Percentiles rank a stretch among this genome's conserved stretches.
Conservation (phyloP, 257 asterid genomes). For the Eustoma russellianum region DNA sequence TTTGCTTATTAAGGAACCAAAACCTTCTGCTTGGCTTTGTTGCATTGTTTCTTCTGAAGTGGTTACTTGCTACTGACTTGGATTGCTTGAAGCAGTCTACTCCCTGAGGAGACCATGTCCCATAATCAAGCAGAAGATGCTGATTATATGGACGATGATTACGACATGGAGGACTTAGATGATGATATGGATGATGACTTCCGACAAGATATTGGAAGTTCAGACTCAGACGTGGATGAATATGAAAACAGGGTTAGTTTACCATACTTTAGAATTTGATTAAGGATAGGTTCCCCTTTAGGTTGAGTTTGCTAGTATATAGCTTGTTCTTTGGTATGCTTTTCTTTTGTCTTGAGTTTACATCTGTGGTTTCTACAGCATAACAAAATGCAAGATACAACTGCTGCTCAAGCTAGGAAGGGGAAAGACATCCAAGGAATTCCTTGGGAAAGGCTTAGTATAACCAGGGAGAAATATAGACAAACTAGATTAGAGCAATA, state of each 20-base stretch:
- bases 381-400: constrained; percentile 60
- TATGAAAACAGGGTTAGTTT: constrained; percentile 58
- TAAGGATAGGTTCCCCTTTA: too few relatives aligned
- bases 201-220: constrained; percentile 44
- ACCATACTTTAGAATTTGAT: not conserved
- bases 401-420: constrained; percentile 81
- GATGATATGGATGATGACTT: constrained; percentile 62
- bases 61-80: too few relatives aligned
- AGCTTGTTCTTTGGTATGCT: too few relatives aligned
- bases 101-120: constrained; percentile 48
- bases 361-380: constrained; percentile 24
- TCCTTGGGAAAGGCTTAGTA: constrained; percentile 88
- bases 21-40: too few relatives aligned
- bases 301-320: too few relatives aligned
- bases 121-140: constrained; percentile 46
- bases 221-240: constrained; percentile 83
- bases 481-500: constrained; percentile 74
- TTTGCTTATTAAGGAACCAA: too few relatives aligned
- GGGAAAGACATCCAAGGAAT: constrained; percentile 96
- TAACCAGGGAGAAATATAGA: constrained; percentile 72
- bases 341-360: too few relatives aligned
- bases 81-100: constrained; percentile 12
- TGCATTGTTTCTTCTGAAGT: too few relatives aligned
- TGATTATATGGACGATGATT: constrained; percentile 77
- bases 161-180: constrained; percentile 73